Conservation (phyloP, 495 filamentous ascomycete genomes). For the Trichoderma erinaceum region DNA sequence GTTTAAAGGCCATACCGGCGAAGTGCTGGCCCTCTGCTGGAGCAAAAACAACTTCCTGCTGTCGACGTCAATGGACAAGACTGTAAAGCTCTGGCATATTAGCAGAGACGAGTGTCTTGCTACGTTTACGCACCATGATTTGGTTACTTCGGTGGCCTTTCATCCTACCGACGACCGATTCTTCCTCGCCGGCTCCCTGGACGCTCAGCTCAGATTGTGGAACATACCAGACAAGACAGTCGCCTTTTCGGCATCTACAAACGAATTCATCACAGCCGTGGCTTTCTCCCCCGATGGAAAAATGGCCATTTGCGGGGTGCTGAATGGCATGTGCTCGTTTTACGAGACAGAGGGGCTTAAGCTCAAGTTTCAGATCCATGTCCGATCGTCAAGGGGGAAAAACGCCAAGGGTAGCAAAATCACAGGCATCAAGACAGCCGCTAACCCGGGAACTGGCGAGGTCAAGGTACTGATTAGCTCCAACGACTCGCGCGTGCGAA, state of each 20-base stretch:
- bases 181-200: constrained; percentile 89
- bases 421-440: constrained; percentile 81
- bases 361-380: constrained; percentile 76
- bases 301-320: constrained; percentile 79
- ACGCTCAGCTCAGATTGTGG: constrained; percentile 90
- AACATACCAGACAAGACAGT: constrained; percentile 96
- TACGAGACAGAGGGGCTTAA: constrained; percentile 94
- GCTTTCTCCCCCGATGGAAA: constrained; percentile 90
- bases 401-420: constrained; percentile 98
- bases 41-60: constrained; percentile 99
- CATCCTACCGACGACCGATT: constrained; percentile 94
- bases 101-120: constrained; percentile 81
- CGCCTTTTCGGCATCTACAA: constrained; percentile 74
- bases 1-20: constrained; percentile 79
- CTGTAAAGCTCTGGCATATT: constrained; percentile 90
- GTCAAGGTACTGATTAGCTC: constrained; percentile 86
- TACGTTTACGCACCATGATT: constrained; percentile 94
- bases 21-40: constrained; percentile 91
- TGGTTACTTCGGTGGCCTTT: constrained; percentile 90
- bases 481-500: constrained; percentile 88
- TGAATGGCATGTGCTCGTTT: constrained; percentile 82
- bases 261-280: constrained; percentile 89
- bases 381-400: constrained; percentile 80
- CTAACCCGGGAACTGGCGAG: constrained; percentile 55
- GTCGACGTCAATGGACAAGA: constrained; percentile 97